Base-by-base conservation (phyloP, 2,329 filamentous ascomycete species). In the Fusarium sp. region DNA sequence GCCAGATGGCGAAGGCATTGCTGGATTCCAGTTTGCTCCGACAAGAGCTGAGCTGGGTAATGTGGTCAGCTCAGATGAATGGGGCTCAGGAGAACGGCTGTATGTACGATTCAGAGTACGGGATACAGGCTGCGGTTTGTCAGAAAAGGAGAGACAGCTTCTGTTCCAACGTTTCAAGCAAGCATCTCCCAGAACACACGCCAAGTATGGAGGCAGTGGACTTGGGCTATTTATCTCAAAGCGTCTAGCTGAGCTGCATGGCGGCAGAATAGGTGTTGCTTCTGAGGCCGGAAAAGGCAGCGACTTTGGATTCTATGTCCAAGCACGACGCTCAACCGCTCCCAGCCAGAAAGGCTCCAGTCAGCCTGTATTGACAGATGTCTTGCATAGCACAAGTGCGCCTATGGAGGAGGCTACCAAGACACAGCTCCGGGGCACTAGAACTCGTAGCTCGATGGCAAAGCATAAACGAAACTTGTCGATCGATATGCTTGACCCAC, bases 101-200 rank as follows among this genome's bases (percentile, higher is more conserved):
- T 79, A 78, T 44, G 58, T 80, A 10, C 66, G 71, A 2, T 78
- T 90, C 66, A 82, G 84, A 7, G 87, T 91, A 2, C 80, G 83
- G 53, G 88, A 91, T 65, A 89, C 87, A 0, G 88, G 88, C 0
- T 83, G 87, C 24, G 87, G 87, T 1, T 79, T 91, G 11, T 85
- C 78, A 3, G 79, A 83, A 0, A 81, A 86, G 43, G 88, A 90
- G 67, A 88, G 86, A 73, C 88, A 87, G 59, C 76, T 86, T 8
- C 79, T 91, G 0, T 91, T 91, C 67, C 82, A 88, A 54, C 80
- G 88, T 0, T 91, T 91, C 74, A 87, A 85, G 6, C 88, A 91
- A 73, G 88, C 88, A 0, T 76, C 72, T 1, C 77, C 78, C 0
- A 69, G 76, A 26, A 80, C 78, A 0, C 78, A 80, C 56, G 84